A percentile compares a stretch with the other conserved stretches of the same genome.
Conservation (phyloP, 2,329 filamentous ascomycete genomes). For the Trichoderma harzianum region DNA sequence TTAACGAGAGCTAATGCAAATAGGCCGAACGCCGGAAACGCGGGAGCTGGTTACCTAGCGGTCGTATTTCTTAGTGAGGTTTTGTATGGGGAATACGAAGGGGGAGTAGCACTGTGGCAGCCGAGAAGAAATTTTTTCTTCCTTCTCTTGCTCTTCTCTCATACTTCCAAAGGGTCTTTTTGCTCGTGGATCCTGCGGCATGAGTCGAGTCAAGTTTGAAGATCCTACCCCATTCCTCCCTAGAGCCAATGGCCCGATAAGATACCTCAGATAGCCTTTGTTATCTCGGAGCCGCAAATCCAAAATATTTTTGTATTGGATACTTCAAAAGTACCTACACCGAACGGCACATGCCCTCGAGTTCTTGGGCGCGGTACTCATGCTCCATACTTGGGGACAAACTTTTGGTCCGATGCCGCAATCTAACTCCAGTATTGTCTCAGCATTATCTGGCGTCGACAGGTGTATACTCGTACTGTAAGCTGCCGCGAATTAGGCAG, state of each 20-base stretch:
- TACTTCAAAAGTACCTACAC: background rate
- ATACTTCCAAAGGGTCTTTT: background rate
- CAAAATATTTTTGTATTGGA: background rate
- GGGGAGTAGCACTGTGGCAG: background rate
- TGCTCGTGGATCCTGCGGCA: background rate
- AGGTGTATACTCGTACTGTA: background rate
- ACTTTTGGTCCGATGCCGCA: constrained; percentile 15
- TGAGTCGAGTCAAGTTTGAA: background rate
- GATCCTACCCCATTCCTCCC: background rate
- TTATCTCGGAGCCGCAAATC: background rate
- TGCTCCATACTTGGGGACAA: background rate
- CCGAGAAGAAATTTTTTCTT: background rate
- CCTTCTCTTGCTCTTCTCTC: background rate
- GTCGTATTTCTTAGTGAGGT: background rate
- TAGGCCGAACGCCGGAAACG: constrained; percentile 11
- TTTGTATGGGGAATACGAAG: background rate
- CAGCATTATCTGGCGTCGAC: background rate
- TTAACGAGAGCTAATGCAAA: constrained; percentile 13
- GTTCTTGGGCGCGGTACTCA: background rate
- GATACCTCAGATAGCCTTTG: background rate
- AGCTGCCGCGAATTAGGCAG: background rate
- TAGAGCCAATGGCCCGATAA: constrained; percentile 6
- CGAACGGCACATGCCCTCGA: background rate
- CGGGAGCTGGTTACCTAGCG: background rate
- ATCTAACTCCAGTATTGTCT: constrained; percentile 11